Conservation (phyloP, 1,284 basidiomycete genomes). For the Ganoderma multipileum region DNA sequence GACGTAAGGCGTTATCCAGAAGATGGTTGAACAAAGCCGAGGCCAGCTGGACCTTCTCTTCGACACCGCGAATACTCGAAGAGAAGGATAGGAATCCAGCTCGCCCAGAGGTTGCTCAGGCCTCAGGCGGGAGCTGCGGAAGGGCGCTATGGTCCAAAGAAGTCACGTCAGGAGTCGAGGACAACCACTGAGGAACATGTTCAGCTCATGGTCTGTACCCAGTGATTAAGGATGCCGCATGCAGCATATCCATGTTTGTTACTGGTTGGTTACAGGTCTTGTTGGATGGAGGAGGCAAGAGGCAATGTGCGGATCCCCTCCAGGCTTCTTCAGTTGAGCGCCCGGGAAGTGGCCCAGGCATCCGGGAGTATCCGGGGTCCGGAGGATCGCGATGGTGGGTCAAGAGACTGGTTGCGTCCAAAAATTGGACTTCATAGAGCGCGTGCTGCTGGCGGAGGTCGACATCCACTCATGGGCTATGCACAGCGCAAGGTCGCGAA, state of each 20-base stretch:
- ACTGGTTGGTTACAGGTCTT: no score
- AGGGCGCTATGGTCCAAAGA: background rate
- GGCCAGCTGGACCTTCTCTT: background rate
- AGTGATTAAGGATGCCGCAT: no score
- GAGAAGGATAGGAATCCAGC: background rate
- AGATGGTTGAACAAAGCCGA: constrained; percentile 9
- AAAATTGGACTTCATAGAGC: constrained; percentile 28
- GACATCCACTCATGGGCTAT: constrained; percentile 55
- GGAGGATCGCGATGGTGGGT: constrained; percentile 8
- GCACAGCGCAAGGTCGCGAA: constrained; percentile 64
- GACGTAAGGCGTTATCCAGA: constrained; percentile 16
- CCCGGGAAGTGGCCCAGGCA: background rate
- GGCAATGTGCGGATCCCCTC: no score
- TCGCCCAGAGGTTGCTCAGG: background rate
- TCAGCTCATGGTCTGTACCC: no score
- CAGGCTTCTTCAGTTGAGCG: background rate
- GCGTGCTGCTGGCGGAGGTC: constrained; percentile 36
- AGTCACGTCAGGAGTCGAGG: background rate
- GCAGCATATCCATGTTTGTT: no score
- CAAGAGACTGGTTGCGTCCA: constrained; percentile 16
- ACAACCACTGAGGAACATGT: background rate
- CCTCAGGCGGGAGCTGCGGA: no score
- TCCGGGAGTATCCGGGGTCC: constrained; percentile 25
- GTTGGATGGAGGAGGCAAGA: no score
- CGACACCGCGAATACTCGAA: background rate